These are phyloP conservation scores for Apium graveolens DNA, from an alignment of 129 eudicot species.

Conservation along the genomic window DNA sequence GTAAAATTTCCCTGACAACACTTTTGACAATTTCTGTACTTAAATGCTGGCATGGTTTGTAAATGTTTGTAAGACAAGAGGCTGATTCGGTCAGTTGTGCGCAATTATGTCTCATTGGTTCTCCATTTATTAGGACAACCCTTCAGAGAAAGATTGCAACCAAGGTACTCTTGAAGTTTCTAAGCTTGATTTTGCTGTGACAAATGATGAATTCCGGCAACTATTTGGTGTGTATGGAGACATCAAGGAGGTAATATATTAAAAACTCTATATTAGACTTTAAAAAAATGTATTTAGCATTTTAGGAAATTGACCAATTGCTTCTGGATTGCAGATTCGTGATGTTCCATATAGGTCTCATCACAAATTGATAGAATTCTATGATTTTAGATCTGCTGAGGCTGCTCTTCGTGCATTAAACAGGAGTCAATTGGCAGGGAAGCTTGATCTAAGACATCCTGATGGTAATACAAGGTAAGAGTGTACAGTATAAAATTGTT, in stretches of 20 bases:
- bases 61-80: background rate
- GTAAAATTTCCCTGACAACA: background rate
- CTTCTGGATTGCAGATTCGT: slow-evolving; percentile 52
- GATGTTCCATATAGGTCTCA: slow-evolving; percentile 55
- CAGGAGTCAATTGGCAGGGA: slow-evolving; percentile 61
- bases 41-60: background rate
- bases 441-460: slow-evolving; percentile 55
- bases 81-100: background rate
- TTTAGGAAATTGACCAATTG: slow-evolving; percentile 2
- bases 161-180: slow-evolving; percentile 69
- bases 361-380: slow-evolving; percentile 63
- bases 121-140: slow-evolving; percentile 48
- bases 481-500: background rate
- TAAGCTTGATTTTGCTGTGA: slow-evolving; percentile 60
- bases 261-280: slow-evolving; percentile 3
- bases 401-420: slow-evolving; percentile 74
- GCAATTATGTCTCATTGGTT: background rate
- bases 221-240: slow-evolving; percentile 85
- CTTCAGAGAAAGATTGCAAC: slow-evolving; percentile 62
- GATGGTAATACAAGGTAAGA: slow-evolving; percentile 44
- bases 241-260: slow-evolving; percentile 68
- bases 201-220: slow-evolving; percentile 61
- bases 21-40: background rate
- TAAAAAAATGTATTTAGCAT: background rate
- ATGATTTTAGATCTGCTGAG: slow-evolving; percentile 83